Conservation (phyloP, 805 yeast species). For the Saccharomycopsis fermentans region DNA sequence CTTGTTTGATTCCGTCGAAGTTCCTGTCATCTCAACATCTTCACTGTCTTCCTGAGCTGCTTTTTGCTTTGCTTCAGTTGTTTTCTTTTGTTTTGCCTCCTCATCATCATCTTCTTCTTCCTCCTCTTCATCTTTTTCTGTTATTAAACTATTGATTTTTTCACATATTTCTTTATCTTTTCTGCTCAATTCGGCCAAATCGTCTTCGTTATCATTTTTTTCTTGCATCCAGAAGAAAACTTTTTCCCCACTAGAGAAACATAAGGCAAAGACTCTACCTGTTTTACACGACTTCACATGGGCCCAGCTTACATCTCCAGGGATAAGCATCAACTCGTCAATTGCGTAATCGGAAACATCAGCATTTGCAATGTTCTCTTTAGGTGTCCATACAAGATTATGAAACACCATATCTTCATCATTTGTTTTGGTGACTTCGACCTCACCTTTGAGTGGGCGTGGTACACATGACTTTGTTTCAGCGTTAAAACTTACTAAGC, state of each 20-base stretch:
- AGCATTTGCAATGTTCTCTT: constrained; percentile 35
- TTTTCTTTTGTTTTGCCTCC: neutral
- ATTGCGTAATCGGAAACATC: constrained; percentile 25
- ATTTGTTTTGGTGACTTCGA: constrained; percentile 47
- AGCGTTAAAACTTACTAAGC: constrained; percentile 57
- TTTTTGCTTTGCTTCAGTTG: constrained; percentile 15
- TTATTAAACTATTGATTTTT: constrained; percentile 39
- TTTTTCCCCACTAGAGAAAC: constrained; percentile 55
- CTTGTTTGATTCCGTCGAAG: neutral
- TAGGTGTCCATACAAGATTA: constrained; percentile 65
- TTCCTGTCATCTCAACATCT: neutral
- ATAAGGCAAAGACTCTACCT: constrained; percentile 67
- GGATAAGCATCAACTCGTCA: constrained; percentile 63
- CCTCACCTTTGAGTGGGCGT: constrained; percentile 55
- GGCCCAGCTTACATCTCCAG: constrained; percentile 78
- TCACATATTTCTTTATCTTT: constrained; percentile 44
- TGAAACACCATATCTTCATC: constrained; percentile 61
- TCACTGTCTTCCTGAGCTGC: neutral
- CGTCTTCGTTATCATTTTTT: constrained; percentile 52
- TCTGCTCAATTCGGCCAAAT: constrained; percentile 43
- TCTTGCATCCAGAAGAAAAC: constrained; percentile 66
- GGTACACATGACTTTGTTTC: constrained; percentile 57
- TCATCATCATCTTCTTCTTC: constrained; percentile 25
- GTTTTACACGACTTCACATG: constrained; percentile 59
- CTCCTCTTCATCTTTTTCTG: constrained; percentile 31